Evolutionary conservation across 2,329 filamentous ascomycete species (phyloP).

Genomic region (Ceratocystis alfenasii): DNA sequence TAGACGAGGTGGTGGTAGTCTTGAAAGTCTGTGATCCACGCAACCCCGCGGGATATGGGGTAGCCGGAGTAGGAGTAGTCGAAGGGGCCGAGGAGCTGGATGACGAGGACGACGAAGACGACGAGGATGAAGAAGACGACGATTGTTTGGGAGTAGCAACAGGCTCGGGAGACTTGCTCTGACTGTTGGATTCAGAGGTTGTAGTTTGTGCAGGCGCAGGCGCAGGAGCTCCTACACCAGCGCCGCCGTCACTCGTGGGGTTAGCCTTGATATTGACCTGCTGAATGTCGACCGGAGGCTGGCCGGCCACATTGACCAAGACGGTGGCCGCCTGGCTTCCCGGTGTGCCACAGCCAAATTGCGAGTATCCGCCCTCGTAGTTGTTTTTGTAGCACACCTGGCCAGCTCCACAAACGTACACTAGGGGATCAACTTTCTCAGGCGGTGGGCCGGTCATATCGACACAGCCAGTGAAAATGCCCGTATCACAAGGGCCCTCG

Average conservation of each 20-base stretch:
- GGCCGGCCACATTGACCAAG: constrained; percentile 35
- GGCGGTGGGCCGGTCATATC: constrained; percentile 40
- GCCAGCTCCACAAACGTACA: constrained; percentile 42
- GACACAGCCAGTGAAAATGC: constrained; percentile 47
- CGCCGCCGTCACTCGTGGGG: constrained; percentile 33
- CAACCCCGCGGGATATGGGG: not conserved
- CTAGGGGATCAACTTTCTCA: constrained; percentile 42
- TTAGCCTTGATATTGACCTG: constrained; percentile 27
- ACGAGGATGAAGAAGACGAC: not conserved
- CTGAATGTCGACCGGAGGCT: constrained; percentile 26
- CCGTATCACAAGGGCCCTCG: constrained; percentile 38
- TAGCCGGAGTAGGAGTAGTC: not conserved
- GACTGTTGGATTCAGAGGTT: not conserved
- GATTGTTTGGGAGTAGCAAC: constrained; percentile 7
- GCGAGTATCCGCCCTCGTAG: constrained; percentile 44
- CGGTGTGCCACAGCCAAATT: constrained; percentile 44
- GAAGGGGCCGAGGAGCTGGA: not conserved
- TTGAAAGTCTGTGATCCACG: constrained; percentile 9
- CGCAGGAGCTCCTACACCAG: constrained; percentile 24
- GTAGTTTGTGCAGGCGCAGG: not conserved
- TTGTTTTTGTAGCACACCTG: constrained; percentile 45
- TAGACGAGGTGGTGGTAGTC: constrained; percentile 9
- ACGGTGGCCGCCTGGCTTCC: constrained; percentile 41
- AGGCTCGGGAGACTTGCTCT: not conserved
- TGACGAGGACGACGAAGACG: not conserved